phyloP scores from a whole-genome alignment of 345 rosid species.

The Eucalyptus pauciflora region DNA sequence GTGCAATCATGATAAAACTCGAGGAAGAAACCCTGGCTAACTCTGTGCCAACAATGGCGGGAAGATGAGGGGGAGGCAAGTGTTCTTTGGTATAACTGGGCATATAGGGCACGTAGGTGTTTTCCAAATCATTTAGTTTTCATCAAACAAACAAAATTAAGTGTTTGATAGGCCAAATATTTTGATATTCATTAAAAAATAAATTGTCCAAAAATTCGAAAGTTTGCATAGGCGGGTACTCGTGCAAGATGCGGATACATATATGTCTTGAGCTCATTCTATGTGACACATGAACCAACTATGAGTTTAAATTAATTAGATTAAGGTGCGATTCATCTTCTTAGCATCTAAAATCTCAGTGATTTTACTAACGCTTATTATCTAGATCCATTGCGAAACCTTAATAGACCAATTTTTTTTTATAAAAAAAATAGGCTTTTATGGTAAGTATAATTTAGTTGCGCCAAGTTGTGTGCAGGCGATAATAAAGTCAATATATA shows the following conservation, averaged over 20 bases:
- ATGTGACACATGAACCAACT: background rate
- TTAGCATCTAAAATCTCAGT: background rate
- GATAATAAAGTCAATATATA: background rate
- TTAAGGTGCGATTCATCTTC: background rate
- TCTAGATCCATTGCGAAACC: background rate
- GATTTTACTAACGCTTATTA: background rate
- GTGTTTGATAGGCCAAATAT: background rate
- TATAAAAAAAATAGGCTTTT: background rate
- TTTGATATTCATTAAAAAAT: background rate
- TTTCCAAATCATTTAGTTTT: background rate
- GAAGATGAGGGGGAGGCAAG: background rate
- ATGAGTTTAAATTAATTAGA: background rate
- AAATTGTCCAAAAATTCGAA: background rate
- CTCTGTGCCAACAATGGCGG: fast-evolving
- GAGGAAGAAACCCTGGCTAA: background rate
- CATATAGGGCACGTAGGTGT: fast-evolving
- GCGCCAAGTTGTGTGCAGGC: background rate
- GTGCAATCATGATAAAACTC: background rate
- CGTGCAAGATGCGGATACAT: background rate
- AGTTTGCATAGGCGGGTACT: background rate
- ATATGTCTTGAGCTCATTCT: background rate
- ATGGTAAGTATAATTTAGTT: background rate
- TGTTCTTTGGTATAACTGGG: background rate
- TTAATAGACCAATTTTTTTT: background rate
- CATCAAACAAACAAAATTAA: background rate